Evolutionary conservation across 2,329 filamentous ascomycete genomes (phyloP).

Genomic region (Ophiostoma sp.): DNA sequence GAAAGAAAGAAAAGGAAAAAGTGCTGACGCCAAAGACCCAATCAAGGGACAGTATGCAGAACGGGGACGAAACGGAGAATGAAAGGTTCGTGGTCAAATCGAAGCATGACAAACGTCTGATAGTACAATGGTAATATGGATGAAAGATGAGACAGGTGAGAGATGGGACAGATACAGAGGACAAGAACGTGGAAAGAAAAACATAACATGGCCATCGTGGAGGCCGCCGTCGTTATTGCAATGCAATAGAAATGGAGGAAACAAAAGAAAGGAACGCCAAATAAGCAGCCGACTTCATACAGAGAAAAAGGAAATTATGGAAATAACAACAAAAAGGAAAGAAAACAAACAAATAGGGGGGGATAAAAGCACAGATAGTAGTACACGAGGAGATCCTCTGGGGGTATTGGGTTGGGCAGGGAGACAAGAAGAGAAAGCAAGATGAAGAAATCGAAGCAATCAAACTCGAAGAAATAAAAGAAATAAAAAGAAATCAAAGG

Average conservation of each 20-base stretch:
- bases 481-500: background rate
- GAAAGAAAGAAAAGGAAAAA: background rate
- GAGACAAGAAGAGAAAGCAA: background rate
- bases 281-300: slow-evolving; percentile 2
- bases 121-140: slow-evolving; percentile 7
- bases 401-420: slow-evolving; percentile 21
- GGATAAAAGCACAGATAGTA: slow-evolving; percentile 15
- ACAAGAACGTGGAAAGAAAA: background rate
- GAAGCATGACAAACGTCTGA: background rate
- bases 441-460: background rate
- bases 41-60: slow-evolving; percentile 2
- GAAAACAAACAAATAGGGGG: background rate
- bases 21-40: background rate
- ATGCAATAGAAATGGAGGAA: background rate
- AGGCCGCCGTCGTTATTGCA: slow-evolving; percentile 14
- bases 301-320: slow-evolving; percentile 13
- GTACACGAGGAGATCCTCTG: slow-evolving; percentile 18
- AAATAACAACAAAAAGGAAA: slow-evolving; percentile 6
- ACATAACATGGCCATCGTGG: slow-evolving; percentile 9
- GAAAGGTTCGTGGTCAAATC: slow-evolving; percentile 13
- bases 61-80: background rate
- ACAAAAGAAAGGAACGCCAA: background rate
- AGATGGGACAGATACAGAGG: background rate
- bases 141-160: background rate
- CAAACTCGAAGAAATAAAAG: background rate